Conservation (phyloP, 306 rosid species). For the Cyamopsis tetragonoloba region DNA sequence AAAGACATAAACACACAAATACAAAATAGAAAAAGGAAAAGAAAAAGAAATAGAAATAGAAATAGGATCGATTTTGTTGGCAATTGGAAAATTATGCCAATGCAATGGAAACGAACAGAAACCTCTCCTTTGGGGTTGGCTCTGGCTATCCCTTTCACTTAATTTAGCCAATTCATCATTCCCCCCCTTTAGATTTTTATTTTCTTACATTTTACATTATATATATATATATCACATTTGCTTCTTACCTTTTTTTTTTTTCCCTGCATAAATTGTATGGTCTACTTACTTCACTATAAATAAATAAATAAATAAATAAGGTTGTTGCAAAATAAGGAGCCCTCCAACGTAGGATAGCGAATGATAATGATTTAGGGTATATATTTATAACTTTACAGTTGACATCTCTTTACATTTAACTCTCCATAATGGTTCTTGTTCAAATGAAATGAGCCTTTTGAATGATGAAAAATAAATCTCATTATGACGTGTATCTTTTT, state of each 20-base stretch:
- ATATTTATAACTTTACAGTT: too few relatives aligned
- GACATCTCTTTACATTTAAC: not conserved
- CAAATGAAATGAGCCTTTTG: too few relatives aligned
- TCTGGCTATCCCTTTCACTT: conserved; percentile 31
- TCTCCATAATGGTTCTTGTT: not conserved
- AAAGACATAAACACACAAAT: conserved; percentile 20
- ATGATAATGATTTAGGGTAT: not conserved
- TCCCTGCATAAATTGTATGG: not conserved
- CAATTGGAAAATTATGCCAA: conserved; percentile 1
- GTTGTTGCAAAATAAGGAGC: not conserved
- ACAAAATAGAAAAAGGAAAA: not conserved
- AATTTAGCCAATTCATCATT: conserved; percentile 43
- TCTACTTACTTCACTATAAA: not conserved
- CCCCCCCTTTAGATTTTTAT: conserved; percentile 36
- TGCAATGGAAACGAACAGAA: conserved; percentile 19
- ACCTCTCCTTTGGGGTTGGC: conserved; percentile 14
- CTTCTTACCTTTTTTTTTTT: not conserved
- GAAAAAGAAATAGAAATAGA: conserved; percentile 11
- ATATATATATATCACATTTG: not conserved
- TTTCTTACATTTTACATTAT: not conserved
- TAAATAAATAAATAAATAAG: not conserved
- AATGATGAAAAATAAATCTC: too few relatives aligned
- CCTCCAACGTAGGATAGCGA: not conserved
- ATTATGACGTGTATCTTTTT: too few relatives aligned
- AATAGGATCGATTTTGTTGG: conserved; percentile 21